A percentile compares a stretch with the other conserved stretches of the same genome.
phyloP scores from a whole-genome alignment of 2,329 filamentous ascomycete species.

The Aspergillus vadensis region DNA sequence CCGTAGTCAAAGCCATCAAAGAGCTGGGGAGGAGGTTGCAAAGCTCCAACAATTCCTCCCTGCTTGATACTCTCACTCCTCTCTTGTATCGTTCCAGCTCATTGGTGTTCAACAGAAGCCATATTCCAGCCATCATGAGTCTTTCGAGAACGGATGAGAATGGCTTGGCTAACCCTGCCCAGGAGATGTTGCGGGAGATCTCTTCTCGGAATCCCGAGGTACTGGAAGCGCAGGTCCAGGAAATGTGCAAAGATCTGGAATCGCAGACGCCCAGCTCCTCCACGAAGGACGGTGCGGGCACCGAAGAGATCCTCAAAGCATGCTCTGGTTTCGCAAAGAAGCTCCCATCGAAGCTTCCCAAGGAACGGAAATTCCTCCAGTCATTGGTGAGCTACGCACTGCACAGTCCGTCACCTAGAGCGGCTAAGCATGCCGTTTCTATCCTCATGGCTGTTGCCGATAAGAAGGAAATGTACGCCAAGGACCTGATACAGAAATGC shows the following conservation, averaged over 20 bases:
- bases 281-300: slow-evolving; percentile 67
- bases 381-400: slow-evolving; percentile 81
- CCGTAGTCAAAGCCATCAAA: slow-evolving; percentile 84
- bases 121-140: slow-evolving; percentile 86
- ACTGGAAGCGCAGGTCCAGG: slow-evolving; percentile 88
- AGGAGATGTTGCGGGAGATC: slow-evolving; percentile 89
- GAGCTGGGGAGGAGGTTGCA: slow-evolving; percentile 84
- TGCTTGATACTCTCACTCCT: slow-evolving; percentile 78
- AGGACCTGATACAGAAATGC: slow-evolving; percentile 76
- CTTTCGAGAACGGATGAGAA: slow-evolving; percentile 82
- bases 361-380: slow-evolving; percentile 77
- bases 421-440: slow-evolving; percentile 90
- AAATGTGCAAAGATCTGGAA: slow-evolving; percentile 83
- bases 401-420: slow-evolving; percentile 76
- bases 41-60: slow-evolving; percentile 59
- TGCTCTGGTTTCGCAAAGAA: slow-evolving; percentile 88
- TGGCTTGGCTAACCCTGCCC: slow-evolving; percentile 74
- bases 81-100: slow-evolving; percentile 81
- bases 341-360: slow-evolving; percentile 79
- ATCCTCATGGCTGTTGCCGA: slow-evolving; percentile 79
- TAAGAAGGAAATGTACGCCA: slow-evolving; percentile 80
- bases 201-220: slow-evolving; percentile 86
- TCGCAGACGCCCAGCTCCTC: slow-evolving; percentile 73
- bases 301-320: slow-evolving; percentile 90
- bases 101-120: slow-evolving; percentile 90